These are phyloP conservation scores for Isoetes engelmannii DNA, from an alignment of 83 land plant genomes.

Conservation along the genomic window DNA sequence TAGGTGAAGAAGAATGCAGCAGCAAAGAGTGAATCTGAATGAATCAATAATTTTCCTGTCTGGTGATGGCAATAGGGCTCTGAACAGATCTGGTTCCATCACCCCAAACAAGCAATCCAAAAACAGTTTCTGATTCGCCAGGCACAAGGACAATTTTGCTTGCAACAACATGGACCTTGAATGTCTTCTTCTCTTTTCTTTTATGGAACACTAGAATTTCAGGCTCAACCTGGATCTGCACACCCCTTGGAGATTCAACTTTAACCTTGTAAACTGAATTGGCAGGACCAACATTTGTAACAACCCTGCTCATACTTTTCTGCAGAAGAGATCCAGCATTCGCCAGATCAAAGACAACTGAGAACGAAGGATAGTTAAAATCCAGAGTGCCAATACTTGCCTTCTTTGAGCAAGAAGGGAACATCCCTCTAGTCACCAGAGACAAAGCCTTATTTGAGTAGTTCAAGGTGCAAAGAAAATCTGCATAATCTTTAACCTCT, in stretches of 20 bases:
- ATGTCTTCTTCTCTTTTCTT: constrained; percentile 16
- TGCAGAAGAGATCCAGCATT: not conserved
- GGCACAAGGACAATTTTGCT: not conserved
- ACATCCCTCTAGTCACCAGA: constrained; percentile 3
- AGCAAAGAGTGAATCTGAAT: too few species aligned
- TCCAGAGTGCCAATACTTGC: not conserved
- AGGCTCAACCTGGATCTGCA: constrained; percentile 20
- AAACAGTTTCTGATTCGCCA: constrained; percentile 23
- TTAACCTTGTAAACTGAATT: constrained; percentile 14
- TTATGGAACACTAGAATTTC: constrained; percentile 8
- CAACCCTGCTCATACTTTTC: constrained; percentile 13
- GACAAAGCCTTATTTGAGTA: constrained; percentile 17
- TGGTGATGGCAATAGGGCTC: constrained; percentile 25
- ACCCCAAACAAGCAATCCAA: constrained; percentile 26
- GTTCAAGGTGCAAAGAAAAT: constrained; percentile 28
- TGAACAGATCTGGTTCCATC: constrained; percentile 24
- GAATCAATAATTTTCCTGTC: not conserved
- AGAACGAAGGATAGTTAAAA: constrained; percentile 29
- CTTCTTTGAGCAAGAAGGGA: constrained; percentile 2
- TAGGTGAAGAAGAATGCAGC: too few species aligned
- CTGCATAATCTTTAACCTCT: constrained; percentile 18
- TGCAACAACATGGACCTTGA: constrained; percentile 15
- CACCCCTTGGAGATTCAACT: constrained; percentile 17
- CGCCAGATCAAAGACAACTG: constrained; percentile 21
- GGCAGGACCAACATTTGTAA: constrained; percentile 33